Percentiles rank a stretch among this genome's conserved stretches.
Evolutionary conservation across 352 stramenopile species (phyloP).

Genomic region (Globisporangium heterothallicum): DNA sequence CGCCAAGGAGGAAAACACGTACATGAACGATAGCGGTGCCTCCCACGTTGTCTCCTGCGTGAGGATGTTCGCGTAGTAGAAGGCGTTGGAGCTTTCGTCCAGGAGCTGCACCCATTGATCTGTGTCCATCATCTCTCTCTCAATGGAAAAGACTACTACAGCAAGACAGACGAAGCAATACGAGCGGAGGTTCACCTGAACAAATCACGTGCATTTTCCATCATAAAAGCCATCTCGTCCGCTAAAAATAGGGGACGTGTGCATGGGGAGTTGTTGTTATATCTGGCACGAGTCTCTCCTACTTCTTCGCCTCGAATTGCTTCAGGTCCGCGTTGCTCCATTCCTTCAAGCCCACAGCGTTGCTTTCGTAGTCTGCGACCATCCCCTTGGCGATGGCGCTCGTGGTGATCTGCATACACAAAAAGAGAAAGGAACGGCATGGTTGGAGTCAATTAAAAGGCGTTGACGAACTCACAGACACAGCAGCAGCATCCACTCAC

Average conservation of each 20-base stretch:
- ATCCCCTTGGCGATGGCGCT: slow-evolving; percentile 57
- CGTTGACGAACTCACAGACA: neutral
- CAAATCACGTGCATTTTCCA: neutral
- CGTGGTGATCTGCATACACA: slow-evolving; percentile 34
- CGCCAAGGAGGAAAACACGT: no score
- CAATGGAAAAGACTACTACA: neutral
- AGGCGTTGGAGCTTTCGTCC: slow-evolving; percentile 5
- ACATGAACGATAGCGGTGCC: slow-evolving; percentile 11
- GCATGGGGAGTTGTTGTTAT: no score
- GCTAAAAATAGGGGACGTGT: neutral
- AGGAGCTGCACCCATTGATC: slow-evolving; percentile 9
- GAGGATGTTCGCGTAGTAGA: slow-evolving; percentile 13
- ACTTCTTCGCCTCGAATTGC: slow-evolving; percentile 27
- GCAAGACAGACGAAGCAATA: neutral
- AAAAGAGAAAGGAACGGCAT: slow-evolving; percentile 5
- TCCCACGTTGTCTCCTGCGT: slow-evolving; percentile 12
- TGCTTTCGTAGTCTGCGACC: slow-evolving; percentile 63
- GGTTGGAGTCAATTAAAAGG: neutral
- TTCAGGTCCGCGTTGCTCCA: slow-evolving; percentile 52
- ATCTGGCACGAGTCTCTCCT: neutral
- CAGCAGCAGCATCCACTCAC: slow-evolving; percentile 23
- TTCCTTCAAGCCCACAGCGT: slow-evolving; percentile 29
- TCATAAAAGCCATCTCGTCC: neutral
- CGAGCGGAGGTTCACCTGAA: no score
- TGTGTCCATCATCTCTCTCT: neutral